A percentile compares a stretch with the other conserved stretches of the same genome.
These are phyloP conservation scores for Phialophora macrospora DNA, from an alignment of 2,329 filamentous ascomycete species.

Conservation along the genomic window DNA sequence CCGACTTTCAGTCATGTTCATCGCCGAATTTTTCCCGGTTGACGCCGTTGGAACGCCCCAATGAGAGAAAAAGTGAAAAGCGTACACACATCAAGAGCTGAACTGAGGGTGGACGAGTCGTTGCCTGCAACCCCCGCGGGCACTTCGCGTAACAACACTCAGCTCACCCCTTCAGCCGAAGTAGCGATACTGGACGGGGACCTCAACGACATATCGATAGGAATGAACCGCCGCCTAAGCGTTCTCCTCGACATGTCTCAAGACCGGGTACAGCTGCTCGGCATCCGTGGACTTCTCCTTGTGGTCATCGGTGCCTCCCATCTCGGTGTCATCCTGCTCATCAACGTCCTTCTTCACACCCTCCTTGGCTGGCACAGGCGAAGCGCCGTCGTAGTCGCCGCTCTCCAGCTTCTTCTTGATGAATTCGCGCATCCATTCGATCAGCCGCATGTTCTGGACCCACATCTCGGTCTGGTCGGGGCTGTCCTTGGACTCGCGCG, in stretches of 20 bases:
- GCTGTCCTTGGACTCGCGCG: constrained; percentile 41
- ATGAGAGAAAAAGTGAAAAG: not conserved
- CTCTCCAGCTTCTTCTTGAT: constrained; percentile 61
- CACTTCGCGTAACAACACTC: not conserved
- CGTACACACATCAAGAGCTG: not conserved
- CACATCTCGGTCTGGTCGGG: constrained; percentile 51
- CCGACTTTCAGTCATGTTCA: constrained; percentile 1
- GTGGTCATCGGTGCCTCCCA: constrained; percentile 46
- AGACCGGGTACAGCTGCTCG: constrained; percentile 39
- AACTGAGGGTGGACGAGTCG: not conserved
- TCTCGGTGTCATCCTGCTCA: constrained; percentile 51
- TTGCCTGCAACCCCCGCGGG: no score
- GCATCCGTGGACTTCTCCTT: constrained; percentile 37
- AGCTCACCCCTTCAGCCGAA: not conserved
- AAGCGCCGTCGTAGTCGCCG: constrained; percentile 53
- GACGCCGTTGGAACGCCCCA: not conserved
- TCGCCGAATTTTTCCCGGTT: not conserved
- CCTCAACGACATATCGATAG: not conserved
- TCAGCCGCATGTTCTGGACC: constrained; percentile 68
- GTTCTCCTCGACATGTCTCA: constrained; percentile 37
- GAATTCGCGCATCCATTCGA: constrained; percentile 64
- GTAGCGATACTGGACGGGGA: not conserved
- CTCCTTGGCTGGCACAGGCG: constrained; percentile 7
- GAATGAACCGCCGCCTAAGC: constrained; percentile 13
- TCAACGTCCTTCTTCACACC: constrained; percentile 36